These are phyloP conservation scores for Periconia sp. DNA, from an alignment of 2,329 filamentous ascomycete species.

Conservation along the genomic window DNA sequence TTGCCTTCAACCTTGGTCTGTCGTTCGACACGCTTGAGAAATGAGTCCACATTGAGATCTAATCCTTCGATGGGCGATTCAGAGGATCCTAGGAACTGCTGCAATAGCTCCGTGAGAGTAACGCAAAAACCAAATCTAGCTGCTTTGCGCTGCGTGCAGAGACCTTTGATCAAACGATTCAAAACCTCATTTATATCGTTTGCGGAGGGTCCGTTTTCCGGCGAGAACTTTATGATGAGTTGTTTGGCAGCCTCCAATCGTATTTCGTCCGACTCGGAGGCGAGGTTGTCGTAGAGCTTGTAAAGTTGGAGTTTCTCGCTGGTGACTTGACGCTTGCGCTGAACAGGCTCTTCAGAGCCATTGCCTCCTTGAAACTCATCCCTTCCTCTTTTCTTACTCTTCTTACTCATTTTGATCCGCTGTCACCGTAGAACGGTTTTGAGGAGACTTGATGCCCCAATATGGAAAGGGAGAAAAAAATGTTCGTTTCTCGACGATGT, in stretches of 20 bases:
- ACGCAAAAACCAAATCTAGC: conserved; percentile 87
- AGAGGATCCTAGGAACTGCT: conserved; percentile 63
- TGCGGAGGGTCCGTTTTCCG: conserved; percentile 39
- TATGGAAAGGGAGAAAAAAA: background rate
- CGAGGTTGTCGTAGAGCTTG: conserved; percentile 50
- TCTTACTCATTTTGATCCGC: conserved; percentile 23
- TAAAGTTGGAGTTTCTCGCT: conserved; percentile 47
- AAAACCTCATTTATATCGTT: conserved; percentile 45
- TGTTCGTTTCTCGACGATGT: background rate
- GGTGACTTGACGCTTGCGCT: conserved; percentile 40
- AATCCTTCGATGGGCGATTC: conserved; percentile 34
- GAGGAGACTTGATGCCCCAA: background rate
- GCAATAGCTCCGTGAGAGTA: conserved; percentile 78
- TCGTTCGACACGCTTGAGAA: conserved; percentile 55
- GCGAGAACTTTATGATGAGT: conserved; percentile 46
- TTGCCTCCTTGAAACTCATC: conserved; percentile 19
- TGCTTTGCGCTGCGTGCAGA: conserved; percentile 87
- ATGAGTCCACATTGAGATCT: conserved; percentile 41
- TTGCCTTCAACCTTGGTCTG: conserved; percentile 56
- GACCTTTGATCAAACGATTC: conserved; percentile 71
- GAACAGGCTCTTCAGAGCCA: conserved; percentile 24
- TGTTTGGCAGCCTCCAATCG: conserved; percentile 50
- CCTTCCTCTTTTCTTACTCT: conserved; percentile 30
- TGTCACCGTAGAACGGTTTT: background rate
- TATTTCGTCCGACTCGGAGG: conserved; percentile 48